phyloP scores from a whole-genome alignment of 768 basidiomycete genomes.

The Xerocomus spinulosus region DNA sequence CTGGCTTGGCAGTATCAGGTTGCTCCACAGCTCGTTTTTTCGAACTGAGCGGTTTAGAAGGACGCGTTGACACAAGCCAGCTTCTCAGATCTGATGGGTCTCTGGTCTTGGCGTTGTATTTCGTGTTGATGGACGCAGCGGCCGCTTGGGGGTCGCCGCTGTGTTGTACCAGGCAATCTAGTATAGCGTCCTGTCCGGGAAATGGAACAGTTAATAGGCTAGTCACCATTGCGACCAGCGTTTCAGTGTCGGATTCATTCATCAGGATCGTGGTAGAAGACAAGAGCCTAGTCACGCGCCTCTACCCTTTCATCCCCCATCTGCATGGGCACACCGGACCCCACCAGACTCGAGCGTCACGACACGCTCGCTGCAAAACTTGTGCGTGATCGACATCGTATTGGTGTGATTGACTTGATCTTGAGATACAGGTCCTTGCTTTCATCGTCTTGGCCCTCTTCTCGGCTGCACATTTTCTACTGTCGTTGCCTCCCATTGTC shows the following conservation, averaged over 20 bases:
- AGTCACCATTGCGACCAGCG: constrained; percentile 59
- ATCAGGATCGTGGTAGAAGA: constrained; percentile 1
- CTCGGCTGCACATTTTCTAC: constrained; percentile 3
- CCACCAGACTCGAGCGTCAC: too few relatives aligned
- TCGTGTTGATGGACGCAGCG: constrained; percentile 37
- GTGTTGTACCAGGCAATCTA: constrained; percentile 54
- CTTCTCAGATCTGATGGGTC: constrained; percentile 37
- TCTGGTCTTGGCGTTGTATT: constrained; percentile 12
- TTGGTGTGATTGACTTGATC: not conserved
- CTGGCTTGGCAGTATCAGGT: not conserved
- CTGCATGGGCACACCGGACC: constrained; percentile 9
- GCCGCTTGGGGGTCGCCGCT: constrained; percentile 56
- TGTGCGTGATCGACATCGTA: constrained; percentile 6
- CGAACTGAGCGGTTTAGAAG: constrained; percentile 17
- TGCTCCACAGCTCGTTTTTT: constrained; percentile 15
- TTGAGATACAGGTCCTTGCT: constrained; percentile 10
- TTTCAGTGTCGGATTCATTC: constrained; percentile 54
- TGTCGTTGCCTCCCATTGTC: not conserved
- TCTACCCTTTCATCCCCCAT: too few relatives aligned
- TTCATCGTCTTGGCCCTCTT: constrained; percentile 6
- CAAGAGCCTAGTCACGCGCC: too few relatives aligned
- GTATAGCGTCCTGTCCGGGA: constrained; percentile 39
- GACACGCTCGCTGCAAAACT: constrained; percentile 7
- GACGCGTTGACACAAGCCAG: constrained; percentile 44
- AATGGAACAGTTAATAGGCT: constrained; percentile 44